Conservation (phyloP, 2,329 filamentous ascomycete genomes). For the Beauveria varroae region DNA sequence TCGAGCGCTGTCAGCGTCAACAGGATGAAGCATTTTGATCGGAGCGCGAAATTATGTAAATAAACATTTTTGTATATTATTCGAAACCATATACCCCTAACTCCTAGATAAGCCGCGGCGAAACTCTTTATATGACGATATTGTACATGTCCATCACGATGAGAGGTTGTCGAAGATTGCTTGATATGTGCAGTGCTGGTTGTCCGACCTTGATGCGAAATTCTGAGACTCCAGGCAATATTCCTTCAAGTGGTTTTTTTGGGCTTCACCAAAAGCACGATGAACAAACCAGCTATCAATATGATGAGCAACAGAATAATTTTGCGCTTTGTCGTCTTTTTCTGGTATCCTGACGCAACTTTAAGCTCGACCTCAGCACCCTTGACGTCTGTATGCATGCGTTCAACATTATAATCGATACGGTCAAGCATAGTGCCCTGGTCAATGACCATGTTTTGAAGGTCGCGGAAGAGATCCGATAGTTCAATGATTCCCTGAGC, state of each 20-base stretch:
- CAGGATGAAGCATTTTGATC: not conserved
- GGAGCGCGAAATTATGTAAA: not conserved
- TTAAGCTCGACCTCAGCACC: conserved; percentile 87
- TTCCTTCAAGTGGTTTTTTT: conserved; percentile 38
- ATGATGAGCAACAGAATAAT: conserved; percentile 83
- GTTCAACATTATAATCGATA: conserved; percentile 96
- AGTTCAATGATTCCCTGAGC: conserved; percentile 97
- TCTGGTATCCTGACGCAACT: conserved; percentile 83
- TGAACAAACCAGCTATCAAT: conserved; percentile 79
- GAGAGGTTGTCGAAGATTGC: not conserved
- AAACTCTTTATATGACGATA: not conserved
- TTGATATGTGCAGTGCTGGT: not conserved
- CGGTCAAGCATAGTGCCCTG: conserved; percentile 87
- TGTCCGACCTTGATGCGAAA: not conserved
- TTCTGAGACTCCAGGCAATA: not conserved
- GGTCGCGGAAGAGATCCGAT: conserved; percentile 90
- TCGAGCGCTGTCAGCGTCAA: not conserved
- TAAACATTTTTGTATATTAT: conserved; percentile 1
- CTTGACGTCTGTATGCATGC: conserved; percentile 90
- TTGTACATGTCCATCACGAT: conserved; percentile 1
- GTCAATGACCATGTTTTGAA: conserved; percentile 92
- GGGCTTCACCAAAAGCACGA: conserved; percentile 73
- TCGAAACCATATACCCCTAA: not conserved
- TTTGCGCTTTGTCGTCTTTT: conserved; percentile 81
- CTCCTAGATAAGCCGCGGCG: not conserved